Base-by-base conservation (phyloP, 1,284 basidiomycete species). In the Ustilago sp. region DNA sequence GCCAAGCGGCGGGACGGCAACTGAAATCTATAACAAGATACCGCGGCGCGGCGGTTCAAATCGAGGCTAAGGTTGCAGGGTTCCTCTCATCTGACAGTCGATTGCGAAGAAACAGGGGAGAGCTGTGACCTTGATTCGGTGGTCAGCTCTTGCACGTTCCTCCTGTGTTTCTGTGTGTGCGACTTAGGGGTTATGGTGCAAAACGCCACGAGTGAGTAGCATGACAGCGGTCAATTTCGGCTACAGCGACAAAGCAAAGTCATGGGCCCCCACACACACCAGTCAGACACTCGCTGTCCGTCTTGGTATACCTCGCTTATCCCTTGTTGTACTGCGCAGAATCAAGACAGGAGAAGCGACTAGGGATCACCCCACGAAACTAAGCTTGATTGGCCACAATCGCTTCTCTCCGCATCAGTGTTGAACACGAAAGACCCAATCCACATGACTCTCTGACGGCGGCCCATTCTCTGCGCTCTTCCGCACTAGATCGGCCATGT, bases 1-100 rank as follows among this genome's bases (percentile, higher is more conserved):
- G 7, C 12, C 6, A 9, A 50, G n/a, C 47, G 47, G 47, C 48
- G 48, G 48, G 8, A 50, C 28, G 28, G 23, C 31, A 31, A 48
- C 4, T 23, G 45, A 31, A 48, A 31, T 11, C 9, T 11, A 39
- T 4, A 11, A 11, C 15, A 11, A 19, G 19, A 50, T 31, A 50
- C 28, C 28, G 48, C 48, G 48, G 48, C 31, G 48, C 48, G 48
- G 48, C 48, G 48, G 48, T 50, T 17, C 48, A 32, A 28, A 48
- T 31, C 23, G 45, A 48, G 19, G 0, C 45, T 48, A 48, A 48
- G 1, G 2, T 23, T 41, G 15, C 39, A 38, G 36, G 7, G 28
- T 50, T 50, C 48, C 48, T 50, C 19, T 23, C 19, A 19, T 48
- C 23, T 50, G 48, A 50, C 48, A 50, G 48, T 28, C 43, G 43